Evolutionary conservation across 129 eudicot genomes (phyloP), one percentile per base, ranked within the genome.

Genomic region (Pseudognaphalium luteoalbum): DNA sequence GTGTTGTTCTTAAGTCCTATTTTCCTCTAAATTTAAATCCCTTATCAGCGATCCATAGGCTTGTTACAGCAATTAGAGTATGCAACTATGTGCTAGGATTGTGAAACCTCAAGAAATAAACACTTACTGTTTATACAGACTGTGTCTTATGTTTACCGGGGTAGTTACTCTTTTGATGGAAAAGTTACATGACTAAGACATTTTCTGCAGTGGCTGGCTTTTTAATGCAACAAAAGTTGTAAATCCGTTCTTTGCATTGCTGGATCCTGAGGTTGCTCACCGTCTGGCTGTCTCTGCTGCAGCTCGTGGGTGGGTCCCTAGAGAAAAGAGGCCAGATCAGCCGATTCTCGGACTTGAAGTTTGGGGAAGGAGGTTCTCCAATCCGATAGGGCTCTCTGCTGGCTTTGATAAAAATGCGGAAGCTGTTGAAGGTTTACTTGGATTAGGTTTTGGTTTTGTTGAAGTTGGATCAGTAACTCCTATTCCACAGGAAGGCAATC

Each of bases 381-480:
- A 94, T 65, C 99, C 99, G 16, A 63, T 94, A 64, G 99, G 99
- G 71, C 97, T 94, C 10, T 70, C 99, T 76, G 99, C 99, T 72
- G 99, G 99, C 37, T 94, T 94, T 76, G 97, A 94, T 84, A 94
- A 94, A 87, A 94, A 94, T 82, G 99, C 97, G 4, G 99, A 91
- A 79, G 97, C 97, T 50, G 94, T 94, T 80, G 99, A 94, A 78
- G 99, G 99, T 57, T 85, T 94, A 74, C 97, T 94, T 83, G 99
- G 93, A 65, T 66, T 91, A 72, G 99, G 99, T 47, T 94, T 94
- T 78, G 99, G 99, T 60, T 94, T 94, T 71, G 93, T 94, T 14
- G 97, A 91, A 85, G 97, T 91, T 73, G 99, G 99, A 35, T 94
- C 99, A 2, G 99, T 94, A 44, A 94, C 97, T 65, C 99, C 99